Base-by-base conservation (phyloP, 768 basidiomycete genomes). In the Lactifluus subvellereus region DNA sequence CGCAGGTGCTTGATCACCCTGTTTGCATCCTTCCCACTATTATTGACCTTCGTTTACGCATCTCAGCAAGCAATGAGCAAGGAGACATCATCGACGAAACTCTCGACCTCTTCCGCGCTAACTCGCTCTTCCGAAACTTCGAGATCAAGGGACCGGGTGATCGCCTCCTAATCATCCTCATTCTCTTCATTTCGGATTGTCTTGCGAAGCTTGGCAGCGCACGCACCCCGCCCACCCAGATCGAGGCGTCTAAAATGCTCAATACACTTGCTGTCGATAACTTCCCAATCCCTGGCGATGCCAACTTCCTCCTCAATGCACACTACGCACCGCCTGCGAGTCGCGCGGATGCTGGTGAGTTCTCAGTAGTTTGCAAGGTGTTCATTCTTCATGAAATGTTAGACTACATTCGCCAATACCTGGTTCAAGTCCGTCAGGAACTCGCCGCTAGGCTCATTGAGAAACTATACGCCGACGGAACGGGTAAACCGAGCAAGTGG, bases 111-210 rank as follows among this genome's bases (percentile, higher is more conserved):
- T 99, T 99, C 78, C 90, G 97, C 59, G 95, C 96, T 71, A 99
- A 99, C 77, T 97, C 95, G 42, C 88, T 99, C 64, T 99, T 99
- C 78, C 89, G 97, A 71, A 98, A 98, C 78, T 99, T 98, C 70
- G 97, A 99, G 80, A 98, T 99, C 84, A 96, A 98, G 74, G 95
- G 94, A 18, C 91, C 93, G 59, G 94, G 94, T 56, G 95, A 97
- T 80, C 87, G 95, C 62, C 86, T 93, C 45, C 83, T 99, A 71
- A 98, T 99, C 79, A 85, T 98, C 74, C 85, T 98, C 71, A 97
- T 98, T 74, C 88, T 99, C 73, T 99, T 89, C 78, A 86, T 98
- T 71, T 98, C 95, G 50, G 97, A 99, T 77, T 98, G 96, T 74
- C 85, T 99, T 55, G 84, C 91, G 32, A 95, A 93, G 77, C 80